A percentile compares a stretch with the other conserved stretches of the same genome.
Evolutionary conservation across 768 basidiomycete genomes (phyloP).

Genomic region (Mycena leptocephala): DNA sequence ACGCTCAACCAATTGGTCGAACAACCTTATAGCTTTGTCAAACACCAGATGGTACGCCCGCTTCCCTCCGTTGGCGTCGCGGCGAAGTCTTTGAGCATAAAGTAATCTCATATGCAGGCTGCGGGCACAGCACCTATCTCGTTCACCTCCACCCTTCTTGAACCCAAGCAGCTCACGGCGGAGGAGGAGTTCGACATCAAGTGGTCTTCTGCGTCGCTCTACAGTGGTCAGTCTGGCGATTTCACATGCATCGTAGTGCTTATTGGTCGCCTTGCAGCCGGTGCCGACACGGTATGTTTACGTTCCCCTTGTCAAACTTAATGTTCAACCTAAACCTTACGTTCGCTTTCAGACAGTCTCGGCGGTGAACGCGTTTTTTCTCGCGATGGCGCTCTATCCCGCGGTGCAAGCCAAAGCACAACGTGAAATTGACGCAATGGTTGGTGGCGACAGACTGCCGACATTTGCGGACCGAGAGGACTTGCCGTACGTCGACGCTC

Average conservation of each 20-base stretch:
- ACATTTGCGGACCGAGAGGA: slow-evolving; percentile 70
- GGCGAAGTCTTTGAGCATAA: slow-evolving; percentile 13
- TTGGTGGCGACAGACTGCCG: slow-evolving; percentile 75
- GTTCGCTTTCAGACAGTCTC: slow-evolving; percentile 69
- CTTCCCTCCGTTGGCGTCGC: slow-evolving; percentile 33
- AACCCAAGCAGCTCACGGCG: slow-evolving; percentile 62
- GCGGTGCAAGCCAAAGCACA: slow-evolving; percentile 73
- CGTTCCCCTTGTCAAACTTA: slow-evolving; percentile 15
- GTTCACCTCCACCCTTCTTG: slow-evolving; percentile 72
- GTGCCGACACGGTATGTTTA: slow-evolving; percentile 68
- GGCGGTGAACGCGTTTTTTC: slow-evolving; percentile 72
- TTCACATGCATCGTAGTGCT: background rate
- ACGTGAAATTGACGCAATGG: slow-evolving; percentile 72
- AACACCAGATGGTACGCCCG: slow-evolving; percentile 70
- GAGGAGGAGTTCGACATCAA: slow-evolving; percentile 78
- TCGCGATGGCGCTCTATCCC: slow-evolving; percentile 73
- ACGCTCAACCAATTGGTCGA: slow-evolving; percentile 73
- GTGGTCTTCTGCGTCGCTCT: slow-evolving; percentile 75
- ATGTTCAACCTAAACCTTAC: slow-evolving; percentile 22
- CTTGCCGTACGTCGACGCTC: slow-evolving; percentile 75
- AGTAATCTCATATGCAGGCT: slow-evolving; percentile 55
- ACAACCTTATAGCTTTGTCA: slow-evolving; percentile 70
- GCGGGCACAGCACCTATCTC: slow-evolving; percentile 73
- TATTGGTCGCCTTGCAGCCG: slow-evolving; percentile 54
- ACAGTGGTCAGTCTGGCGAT: slow-evolving; percentile 60